Conservation (phyloP, 2,329 filamentous ascomycete genomes). For the Epichloe brachyelytri region DNA sequence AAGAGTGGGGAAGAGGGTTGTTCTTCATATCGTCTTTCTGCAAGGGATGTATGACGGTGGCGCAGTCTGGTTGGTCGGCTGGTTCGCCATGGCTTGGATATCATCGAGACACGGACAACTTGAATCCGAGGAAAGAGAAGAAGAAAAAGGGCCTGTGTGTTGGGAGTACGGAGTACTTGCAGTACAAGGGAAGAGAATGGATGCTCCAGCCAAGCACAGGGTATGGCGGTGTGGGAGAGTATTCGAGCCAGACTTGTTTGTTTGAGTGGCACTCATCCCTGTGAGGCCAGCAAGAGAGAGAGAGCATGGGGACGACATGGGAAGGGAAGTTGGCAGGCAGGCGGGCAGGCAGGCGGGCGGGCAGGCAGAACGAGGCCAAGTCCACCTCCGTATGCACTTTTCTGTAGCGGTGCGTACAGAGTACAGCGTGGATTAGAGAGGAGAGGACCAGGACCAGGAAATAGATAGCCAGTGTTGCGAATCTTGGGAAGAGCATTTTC, state of each 20-base stretch:
- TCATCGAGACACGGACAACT: neutral
- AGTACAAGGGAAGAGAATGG: neutral
- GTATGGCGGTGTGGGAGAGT: neutral
- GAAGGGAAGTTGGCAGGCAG: neutral
- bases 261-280: neutral
- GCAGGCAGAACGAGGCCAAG: neutral
- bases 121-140: neutral
- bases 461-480: neutral
- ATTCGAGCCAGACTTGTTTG: neutral
- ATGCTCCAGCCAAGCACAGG: conserved; percentile 1
- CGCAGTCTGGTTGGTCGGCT: neutral
- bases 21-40: conserved; percentile 2
- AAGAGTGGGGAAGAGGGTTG: conserved; percentile 2
- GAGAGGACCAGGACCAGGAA: neutral
- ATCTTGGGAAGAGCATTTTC: neutral
- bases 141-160: neutral
- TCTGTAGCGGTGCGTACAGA: neutral
- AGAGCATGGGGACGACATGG: neutral
- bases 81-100: neutral
- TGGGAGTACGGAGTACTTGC: neutral
- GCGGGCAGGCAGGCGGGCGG: neutral
- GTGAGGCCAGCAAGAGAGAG: neutral
- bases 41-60: neutral
- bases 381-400: neutral
- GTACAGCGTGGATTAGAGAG: neutral